Base-by-base conservation (phyloP, 1,139 yeast genomes). In the Pichia sp. region DNA sequence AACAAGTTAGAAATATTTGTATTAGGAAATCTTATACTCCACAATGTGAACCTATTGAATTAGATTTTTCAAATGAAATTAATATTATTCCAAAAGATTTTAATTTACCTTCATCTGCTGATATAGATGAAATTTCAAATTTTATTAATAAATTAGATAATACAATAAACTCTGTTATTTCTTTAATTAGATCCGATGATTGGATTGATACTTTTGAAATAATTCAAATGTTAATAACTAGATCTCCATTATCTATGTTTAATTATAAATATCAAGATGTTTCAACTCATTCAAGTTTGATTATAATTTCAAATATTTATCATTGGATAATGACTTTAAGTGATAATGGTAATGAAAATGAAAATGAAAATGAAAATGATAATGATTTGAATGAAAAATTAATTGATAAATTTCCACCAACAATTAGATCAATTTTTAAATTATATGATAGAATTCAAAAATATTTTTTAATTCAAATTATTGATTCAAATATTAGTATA, bases 11-110 rank as follows among this genome's bases (percentile, higher is more conserved):
- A 57, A 80, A 81, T 52, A 61, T 76, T 14, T 87, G 84, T 55
- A 83, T 86, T 45, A 85, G 82, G 60, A 84, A 83, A 55, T 72
- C 86, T 15, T 88, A 85, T 60, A 73, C 89, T 47, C 96, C 96
- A 0, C 63, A 74, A 35, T 73, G 72, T 14, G 43, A 41, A 13
- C 42, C 45, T 31, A 50, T 29, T 40, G 56, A 38, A 39, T 50
- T 49, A 28, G 46, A 40, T 19, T 55, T 58, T 42, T 46, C 56
- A 0, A 44, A 55, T 11, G 53, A 52, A 15, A 35, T 54, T 15
- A 38, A 50, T 1, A 34, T 36, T 3, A 45, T 60, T 29, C 62
- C 66, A 6, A 46, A 49, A 22, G 55, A 51, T 26, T 45, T 45
- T 26, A 23, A 40, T 6, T 34, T 60, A n/a, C 62, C 63, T n/a